These are phyloP conservation scores for Tephrocybe sp. DNA, from an alignment of 768 basidiomycete species.

Conservation along the genomic window DNA sequence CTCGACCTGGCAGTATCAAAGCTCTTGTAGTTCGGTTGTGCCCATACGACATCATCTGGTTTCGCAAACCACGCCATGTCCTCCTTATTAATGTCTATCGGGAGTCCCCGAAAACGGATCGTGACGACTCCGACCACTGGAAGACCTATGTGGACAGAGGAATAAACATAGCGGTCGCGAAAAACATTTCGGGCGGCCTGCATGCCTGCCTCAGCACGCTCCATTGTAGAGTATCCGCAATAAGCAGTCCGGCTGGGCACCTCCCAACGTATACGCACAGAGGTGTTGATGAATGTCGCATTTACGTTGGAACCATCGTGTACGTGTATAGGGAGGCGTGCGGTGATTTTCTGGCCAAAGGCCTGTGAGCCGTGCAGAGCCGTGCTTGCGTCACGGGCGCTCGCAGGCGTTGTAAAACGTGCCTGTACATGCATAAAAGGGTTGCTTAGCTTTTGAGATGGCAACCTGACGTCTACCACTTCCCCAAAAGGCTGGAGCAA, in stretches of 20 bases:
- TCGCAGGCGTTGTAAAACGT: constrained; percentile 45
- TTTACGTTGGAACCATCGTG: constrained; percentile 34
- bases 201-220: constrained; percentile 53
- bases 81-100: constrained; percentile 39
- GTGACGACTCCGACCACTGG: constrained; percentile 60
- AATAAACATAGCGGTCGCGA: constrained; percentile 43
- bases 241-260: constrained; percentile 57
- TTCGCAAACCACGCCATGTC: constrained; percentile 45
- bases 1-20: constrained; percentile 40
- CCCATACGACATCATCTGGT: constrained; percentile 51
- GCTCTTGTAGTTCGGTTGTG: constrained; percentile 41
- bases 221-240: constrained; percentile 56
- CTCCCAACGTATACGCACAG: constrained; percentile 60
- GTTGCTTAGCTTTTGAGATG: constrained; percentile 9
- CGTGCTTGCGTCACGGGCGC: constrained; percentile 53
- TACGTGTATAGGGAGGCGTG: constrained; percentile 48
- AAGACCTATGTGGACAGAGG: constrained; percentile 51
- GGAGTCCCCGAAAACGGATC: constrained; percentile 58
- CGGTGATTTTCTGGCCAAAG: constrained; percentile 39
- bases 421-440: constrained; percentile 37
- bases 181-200: constrained; percentile 35
- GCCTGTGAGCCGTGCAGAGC: constrained; percentile 47
- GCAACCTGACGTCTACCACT: constrained; percentile 38
- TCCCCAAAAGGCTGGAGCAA: constrained; percentile 49
- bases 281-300: constrained; percentile 49